Conservation (phyloP, 2,329 filamentous ascomycete genomes). For the Macrophomina phaseolina region DNA sequence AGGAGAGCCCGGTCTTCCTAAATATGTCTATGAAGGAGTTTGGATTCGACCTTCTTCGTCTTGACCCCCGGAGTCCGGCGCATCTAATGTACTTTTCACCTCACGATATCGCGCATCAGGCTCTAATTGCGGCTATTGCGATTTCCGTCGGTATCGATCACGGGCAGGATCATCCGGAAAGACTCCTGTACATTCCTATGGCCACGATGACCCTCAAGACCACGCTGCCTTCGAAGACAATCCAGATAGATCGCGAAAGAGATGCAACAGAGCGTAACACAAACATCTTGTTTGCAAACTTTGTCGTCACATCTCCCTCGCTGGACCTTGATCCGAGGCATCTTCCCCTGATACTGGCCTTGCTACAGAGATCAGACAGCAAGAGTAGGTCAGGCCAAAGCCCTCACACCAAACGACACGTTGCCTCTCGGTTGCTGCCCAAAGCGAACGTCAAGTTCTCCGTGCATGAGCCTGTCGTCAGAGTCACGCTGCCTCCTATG, state of each 20-base stretch:
- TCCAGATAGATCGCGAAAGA: slow-evolving; percentile 73
- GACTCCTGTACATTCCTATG: slow-evolving; percentile 94
- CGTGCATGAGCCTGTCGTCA: slow-evolving; percentile 92
- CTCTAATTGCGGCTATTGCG: slow-evolving; percentile 86
- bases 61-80: slow-evolving; percentile 90
- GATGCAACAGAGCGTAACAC: slow-evolving; percentile 86
- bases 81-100: slow-evolving; percentile 98
- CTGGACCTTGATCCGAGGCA: slow-evolving; percentile 92
- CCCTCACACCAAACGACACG: slow-evolving; percentile 55
- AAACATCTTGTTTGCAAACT: slow-evolving; percentile 95
- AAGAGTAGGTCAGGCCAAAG: background rate
- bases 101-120: slow-evolving; percentile 93
- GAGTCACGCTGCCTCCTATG: slow-evolving; percentile 84
- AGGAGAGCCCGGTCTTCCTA: slow-evolving; percentile 71
- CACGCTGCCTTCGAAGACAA: slow-evolving; percentile 90
- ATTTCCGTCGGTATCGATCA: slow-evolving; percentile 92
- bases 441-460: slow-evolving; percentile 96
- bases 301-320: slow-evolving; percentile 94
- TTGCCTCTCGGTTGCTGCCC: slow-evolving; percentile 89
- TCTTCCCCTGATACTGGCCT: slow-evolving; percentile 79
- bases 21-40: slow-evolving; percentile 97
- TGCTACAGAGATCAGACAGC: slow-evolving; percentile 62
- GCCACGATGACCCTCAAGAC: slow-evolving; percentile 94
- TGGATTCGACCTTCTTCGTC: slow-evolving; percentile 86
- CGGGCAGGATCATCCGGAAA: slow-evolving; percentile 82